These are phyloP conservation scores for Aspergillus cejpii DNA, from an alignment of 2,329 filamentous ascomycete species.

Conservation along the genomic window DNA sequence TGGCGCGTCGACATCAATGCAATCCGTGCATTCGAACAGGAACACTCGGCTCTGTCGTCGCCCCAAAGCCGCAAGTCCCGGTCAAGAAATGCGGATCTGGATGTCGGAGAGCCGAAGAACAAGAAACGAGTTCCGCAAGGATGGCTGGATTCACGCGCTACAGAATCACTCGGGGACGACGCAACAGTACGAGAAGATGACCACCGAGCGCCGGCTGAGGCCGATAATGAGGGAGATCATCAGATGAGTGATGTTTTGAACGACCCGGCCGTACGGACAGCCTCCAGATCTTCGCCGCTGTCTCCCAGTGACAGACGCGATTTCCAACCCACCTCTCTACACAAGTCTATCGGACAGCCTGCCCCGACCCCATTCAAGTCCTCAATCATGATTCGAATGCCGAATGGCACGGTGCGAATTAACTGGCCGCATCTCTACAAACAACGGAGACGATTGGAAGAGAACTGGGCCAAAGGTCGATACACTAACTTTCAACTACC, in stretches of 20 bases:
- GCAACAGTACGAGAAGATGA: conserved; percentile 3
- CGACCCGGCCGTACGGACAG: conserved; percentile 15
- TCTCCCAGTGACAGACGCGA: conserved; percentile 12
- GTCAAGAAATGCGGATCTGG: conserved; percentile 42
- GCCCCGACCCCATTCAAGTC: conserved; percentile 24
- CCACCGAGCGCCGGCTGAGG: conserved; percentile 7
- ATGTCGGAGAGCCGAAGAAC: conserved; percentile 45
- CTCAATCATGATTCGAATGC: conserved; percentile 28
- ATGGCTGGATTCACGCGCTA: conserved; percentile 38
- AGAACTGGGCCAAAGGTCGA: conserved; percentile 81
- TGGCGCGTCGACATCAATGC: conserved; percentile 68
- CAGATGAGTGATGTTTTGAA: conserved; percentile 39
- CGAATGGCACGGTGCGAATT: conserved; percentile 48
- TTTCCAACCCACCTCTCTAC: conserved; percentile 4
- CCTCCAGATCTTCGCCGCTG: conserved; percentile 15
- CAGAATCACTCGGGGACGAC: conserved; percentile 15
- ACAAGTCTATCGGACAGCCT: conserved; percentile 11
- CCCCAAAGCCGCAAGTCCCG: conserved; percentile 43
- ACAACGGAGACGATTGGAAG: conserved; percentile 74
- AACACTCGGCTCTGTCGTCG: conserved; percentile 35
- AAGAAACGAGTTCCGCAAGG: conserved; percentile 48
- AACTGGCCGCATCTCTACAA: conserved; percentile 95
- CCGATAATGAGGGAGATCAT: conserved; percentile 37
- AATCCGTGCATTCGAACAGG: conserved; percentile 59
- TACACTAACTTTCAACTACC: conserved; percentile 86